phyloP scores from a whole-genome alignment of 1,139 yeast species.

The Magnusiomyces ingens region DNA sequence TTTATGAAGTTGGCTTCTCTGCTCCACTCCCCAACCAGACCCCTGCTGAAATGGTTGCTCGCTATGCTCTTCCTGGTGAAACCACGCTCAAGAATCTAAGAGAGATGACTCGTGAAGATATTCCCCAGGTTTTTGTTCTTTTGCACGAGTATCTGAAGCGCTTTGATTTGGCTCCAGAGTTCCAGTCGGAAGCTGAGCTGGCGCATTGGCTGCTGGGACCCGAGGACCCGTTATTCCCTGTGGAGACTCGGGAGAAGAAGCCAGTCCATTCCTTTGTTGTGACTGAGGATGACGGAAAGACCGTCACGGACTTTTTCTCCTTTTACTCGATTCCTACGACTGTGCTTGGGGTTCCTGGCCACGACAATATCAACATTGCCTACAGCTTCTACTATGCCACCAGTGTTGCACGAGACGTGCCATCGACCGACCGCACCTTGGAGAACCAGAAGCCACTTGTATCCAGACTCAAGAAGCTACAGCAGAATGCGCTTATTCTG shows the following conservation, averaged over 20 bases:
- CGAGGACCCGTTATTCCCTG: constrained; percentile 18
- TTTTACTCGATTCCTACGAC: constrained; percentile 85
- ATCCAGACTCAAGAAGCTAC: constrained; percentile 52
- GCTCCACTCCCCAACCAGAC: constrained; percentile 73
- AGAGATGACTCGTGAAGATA: constrained; percentile 52
- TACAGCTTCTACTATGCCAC: constrained; percentile 88
- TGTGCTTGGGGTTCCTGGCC: constrained; percentile 61
- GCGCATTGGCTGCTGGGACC: constrained; percentile 71
- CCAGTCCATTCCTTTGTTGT: constrained; percentile 79
- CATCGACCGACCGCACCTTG: constrained; percentile 17
- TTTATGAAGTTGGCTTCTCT: constrained; percentile 80
- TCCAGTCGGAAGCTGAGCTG: constrained; percentile 57
- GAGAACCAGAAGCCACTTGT: constrained; percentile 35
- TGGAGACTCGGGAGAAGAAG: constrained; percentile 33
- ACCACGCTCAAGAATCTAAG: constrained; percentile 58
- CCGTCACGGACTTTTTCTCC: constrained; percentile 80
- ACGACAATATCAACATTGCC: constrained; percentile 73
- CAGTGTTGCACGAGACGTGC: constrained; percentile 20
- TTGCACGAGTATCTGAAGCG: constrained; percentile 56
- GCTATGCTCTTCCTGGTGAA: constrained; percentile 59
- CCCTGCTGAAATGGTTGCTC: constrained; percentile 74
- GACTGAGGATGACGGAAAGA: constrained; percentile 47
- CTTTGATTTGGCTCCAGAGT: constrained; percentile 67
- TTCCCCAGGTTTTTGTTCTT: constrained; percentile 55
- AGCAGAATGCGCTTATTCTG: constrained; percentile 70